Base-by-base conservation (phyloP, 1,284 basidiomycete genomes). In the Microbotryum violaceum region DNA sequence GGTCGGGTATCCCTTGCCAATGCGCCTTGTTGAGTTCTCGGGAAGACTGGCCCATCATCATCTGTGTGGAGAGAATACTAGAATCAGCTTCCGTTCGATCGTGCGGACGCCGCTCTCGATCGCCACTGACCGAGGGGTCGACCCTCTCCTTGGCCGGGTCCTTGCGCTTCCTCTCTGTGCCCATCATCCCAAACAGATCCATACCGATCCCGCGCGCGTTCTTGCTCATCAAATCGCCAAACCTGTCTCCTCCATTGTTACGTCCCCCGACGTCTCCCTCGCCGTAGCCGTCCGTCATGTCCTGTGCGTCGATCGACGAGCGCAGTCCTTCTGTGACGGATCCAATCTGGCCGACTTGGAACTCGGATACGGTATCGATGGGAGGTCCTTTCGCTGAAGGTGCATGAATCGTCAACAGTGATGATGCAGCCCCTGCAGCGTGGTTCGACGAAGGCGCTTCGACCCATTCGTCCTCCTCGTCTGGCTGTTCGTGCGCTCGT, bases 121-220 rank as follows among this genome's bases (percentile, higher is more conserved):
- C 37, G 14, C 16, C 2, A 29, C 53, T 6, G 55, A 66, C 69
- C 58, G 59, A 84, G 1, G 85, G 85, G 72, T 88, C 82, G 1
- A 83, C 83, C 70, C 80, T 82, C 53, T 86, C 82, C 16, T 82
- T 81, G 49, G 72, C 70, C 49, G 76, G 80, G 54, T 82, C 81
- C 65, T 83, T 85, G 73, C 82, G 86, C 75, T 82, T 85, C 68
- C 78, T 79, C 72, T 87, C 88, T 6, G 82, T 87, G 9, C 91
- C 91, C 45, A 94, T 78, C 65, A 79, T 82, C 0, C 87, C 85
- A 78, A 96, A 94, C 76, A 96, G 92, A 74, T 94, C 91, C 80
- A 80, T 46, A 29, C 60, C 59, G 25, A 61, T 54, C 10, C 48
- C 33, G 33, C 51, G 51, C 9, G 49, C 50, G 25, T 47, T 18